These are phyloP conservation scores for Calonectria henricotiae DNA, from an alignment of 2,329 filamentous ascomycete genomes.

Conservation along the genomic window DNA sequence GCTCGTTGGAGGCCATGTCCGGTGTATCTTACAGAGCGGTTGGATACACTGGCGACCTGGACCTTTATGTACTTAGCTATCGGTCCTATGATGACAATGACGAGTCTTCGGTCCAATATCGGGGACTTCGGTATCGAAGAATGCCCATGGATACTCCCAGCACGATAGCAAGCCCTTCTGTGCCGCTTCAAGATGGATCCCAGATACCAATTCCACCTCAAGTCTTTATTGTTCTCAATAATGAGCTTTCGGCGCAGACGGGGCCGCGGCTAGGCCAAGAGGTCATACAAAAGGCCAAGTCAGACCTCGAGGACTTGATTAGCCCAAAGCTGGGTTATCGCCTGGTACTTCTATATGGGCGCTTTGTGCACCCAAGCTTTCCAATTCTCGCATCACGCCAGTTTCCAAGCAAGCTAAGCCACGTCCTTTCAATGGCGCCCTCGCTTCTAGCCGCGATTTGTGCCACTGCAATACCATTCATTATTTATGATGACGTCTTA, in stretches of 20 bases:
- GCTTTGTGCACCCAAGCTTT: constrained; percentile 14
- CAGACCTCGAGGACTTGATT: constrained; percentile 8
- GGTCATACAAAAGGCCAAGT: constrained; percentile 2
- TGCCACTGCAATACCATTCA: constrained; percentile 9
- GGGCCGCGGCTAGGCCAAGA: neutral
- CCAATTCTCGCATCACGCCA: constrained; percentile 5
- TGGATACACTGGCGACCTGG: constrained; percentile 12
- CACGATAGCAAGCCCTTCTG: too few species aligned
- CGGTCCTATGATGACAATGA: constrained; percentile 16
- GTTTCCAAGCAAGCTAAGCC: constrained; percentile 7
- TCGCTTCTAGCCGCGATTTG: constrained; percentile 3
- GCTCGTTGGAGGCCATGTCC: constrained; percentile 2
- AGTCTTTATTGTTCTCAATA: constrained; percentile 1
- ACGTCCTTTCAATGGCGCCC: neutral
- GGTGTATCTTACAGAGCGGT: constrained; percentile 7
- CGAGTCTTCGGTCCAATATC: constrained; percentile 16
- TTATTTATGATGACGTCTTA: constrained; percentile 4
- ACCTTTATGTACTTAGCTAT: constrained; percentile 11
- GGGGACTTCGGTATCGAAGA: constrained; percentile 11
- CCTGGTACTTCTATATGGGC: neutral
- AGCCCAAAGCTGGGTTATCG: constrained; percentile 7
- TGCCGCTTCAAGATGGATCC: neutral
- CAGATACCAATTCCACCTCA: constrained; percentile 12
- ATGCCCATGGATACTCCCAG: neutral
- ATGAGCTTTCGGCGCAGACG: constrained; percentile 7